Conservation (phyloP, 2,329 filamentous ascomycete species). For the Colletotrichum camelliae region DNA sequence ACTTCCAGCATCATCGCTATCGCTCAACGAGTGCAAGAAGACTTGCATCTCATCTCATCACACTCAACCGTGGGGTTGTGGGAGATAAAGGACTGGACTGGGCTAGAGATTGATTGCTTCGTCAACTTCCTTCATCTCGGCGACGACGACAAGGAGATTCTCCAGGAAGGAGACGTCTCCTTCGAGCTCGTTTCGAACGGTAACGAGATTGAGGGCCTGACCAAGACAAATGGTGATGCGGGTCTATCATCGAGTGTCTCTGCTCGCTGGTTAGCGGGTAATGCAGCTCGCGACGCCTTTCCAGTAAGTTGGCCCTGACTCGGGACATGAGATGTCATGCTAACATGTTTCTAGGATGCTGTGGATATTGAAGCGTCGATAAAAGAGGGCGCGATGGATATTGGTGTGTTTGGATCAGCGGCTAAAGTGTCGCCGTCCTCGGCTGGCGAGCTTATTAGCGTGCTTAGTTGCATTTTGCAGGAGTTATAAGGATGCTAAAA, state of each 20-base stretch:
- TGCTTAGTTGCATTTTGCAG: neutral
- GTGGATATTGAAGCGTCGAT: constrained; percentile 47
- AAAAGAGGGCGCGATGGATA: constrained; percentile 33
- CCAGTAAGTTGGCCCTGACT: constrained; percentile 29
- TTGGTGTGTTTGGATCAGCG: constrained; percentile 43
- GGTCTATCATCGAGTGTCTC: neutral
- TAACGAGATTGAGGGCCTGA: constrained; percentile 25
- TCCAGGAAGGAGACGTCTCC: neutral
- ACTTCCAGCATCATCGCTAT: constrained; percentile 46
- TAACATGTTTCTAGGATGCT: constrained; percentile 34
- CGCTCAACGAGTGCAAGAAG: constrained; percentile 69
- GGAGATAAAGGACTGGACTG: constrained; percentile 79
- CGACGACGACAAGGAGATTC: neutral
- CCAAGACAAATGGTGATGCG: neutral
- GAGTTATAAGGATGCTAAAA: neutral
- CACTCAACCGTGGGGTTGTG: constrained; percentile 65
- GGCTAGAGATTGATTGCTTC: constrained; percentile 71
- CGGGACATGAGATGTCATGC: neutral
- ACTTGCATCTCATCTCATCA: constrained; percentile 67
- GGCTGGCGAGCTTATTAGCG: neutral
- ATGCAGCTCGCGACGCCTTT: constrained; percentile 34
- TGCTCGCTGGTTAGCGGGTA: constrained; percentile 24
- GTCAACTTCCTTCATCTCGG: constrained; percentile 77
- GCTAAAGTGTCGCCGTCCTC: neutral
- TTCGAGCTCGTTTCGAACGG: constrained; percentile 25